Base-by-base conservation (phyloP, 108 stramenopile species). In the Discostella stelligeroides region DNA sequence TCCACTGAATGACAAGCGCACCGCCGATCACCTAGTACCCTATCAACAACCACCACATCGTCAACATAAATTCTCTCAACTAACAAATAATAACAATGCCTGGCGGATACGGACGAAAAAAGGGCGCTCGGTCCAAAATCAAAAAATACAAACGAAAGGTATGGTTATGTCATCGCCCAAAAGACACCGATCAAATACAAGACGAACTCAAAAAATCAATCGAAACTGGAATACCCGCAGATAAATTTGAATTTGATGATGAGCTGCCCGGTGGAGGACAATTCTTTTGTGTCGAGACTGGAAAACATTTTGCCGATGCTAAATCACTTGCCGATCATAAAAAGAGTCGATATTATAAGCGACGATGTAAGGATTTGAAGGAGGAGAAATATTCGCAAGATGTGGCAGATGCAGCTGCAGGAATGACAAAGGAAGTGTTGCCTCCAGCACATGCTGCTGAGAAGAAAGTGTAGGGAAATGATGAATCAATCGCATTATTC, bases 201-300 rank as follows among this genome's bases (percentile, higher is more conserved):
- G 97, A 98, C 69, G 96, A 98, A 69, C 81, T 97, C 21, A 90
- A 91, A 77, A 94, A 91, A 70, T 82, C 91, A 11, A 61, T 76
- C 45, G 68, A 79, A 39, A 82, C 70, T 23, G 94, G 92, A 28
- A 76, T 80, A 6, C 88, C 86, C 5, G 70, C 78, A n/a, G 59
- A 49, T 18, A 37, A 51, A 27, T 94, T 97, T 51, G 88, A 89
- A 13, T 92, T 83, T 58, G 97, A 99, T 75, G 97, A 97, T 49
- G 98, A 99, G 58, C 78, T 99, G 8, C 97, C 98, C 0, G 98
- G 98, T 40, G 95, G 95, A 25, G 98, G 98, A 27, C 98, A 98
- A 67, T 99, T 97, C 83, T 99, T 96, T 71, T 97, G 97, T 67
- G 82, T 88, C 13, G 96, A 97, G 76, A 98, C 97, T 6, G 96